These are phyloP conservation scores for Massarina eburnea DNA, from an alignment of 2,329 filamentous ascomycete genomes.

Conservation along the genomic window DNA sequence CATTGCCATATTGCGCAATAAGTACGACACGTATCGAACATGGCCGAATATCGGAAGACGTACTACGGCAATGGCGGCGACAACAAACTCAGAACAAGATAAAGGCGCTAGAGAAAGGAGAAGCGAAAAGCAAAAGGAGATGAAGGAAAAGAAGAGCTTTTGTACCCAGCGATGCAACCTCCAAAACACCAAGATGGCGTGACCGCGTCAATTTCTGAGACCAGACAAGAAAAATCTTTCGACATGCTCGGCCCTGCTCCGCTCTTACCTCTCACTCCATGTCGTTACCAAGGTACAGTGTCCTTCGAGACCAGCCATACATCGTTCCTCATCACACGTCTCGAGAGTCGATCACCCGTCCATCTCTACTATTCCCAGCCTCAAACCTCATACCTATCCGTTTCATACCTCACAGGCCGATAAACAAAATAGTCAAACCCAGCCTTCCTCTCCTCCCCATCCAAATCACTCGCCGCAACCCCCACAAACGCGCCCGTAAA, in stretches of 20 bases:
- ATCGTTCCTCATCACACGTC: not conserved
- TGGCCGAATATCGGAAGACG: no score
- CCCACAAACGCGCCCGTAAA: conserved; percentile 59
- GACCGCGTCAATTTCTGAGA: conserved; percentile 1
- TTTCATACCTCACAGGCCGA: conserved; percentile 29
- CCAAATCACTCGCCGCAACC: conserved; percentile 36
- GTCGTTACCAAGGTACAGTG: not conserved
- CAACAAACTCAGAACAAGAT: no score
- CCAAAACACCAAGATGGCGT: not conserved
- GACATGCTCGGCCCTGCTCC: no score
- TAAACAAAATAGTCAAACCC: conserved; percentile 39
- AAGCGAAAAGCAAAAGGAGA: not conserved
- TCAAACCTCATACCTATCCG: conserved; percentile 34
- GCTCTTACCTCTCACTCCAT: not conserved
- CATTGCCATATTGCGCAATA: no score
- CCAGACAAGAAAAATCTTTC: not conserved
- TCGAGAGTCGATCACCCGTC: not conserved
- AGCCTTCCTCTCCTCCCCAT: conserved; percentile 30
- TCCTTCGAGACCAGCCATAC: not conserved
- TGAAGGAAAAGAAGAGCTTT: not conserved
- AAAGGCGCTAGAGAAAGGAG: not conserved
- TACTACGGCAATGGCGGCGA: not conserved
- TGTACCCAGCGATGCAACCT: not conserved
- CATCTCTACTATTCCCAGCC: not conserved
- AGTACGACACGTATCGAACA: no score